These are phyloP conservation scores for Artemisia tridentata DNA, from an alignment of 129 eudicot genomes.

Conservation along the genomic window DNA sequence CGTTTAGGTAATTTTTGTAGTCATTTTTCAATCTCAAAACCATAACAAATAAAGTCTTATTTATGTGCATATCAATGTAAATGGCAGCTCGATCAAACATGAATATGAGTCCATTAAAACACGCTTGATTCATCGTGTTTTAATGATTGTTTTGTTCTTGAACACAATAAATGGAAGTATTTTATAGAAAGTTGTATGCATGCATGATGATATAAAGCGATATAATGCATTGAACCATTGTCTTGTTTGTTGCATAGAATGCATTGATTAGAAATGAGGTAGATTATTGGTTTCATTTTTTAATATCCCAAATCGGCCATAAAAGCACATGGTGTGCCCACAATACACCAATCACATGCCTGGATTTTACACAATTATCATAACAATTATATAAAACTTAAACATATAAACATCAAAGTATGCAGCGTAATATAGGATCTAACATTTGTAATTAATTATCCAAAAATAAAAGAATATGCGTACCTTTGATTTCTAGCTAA, in stretches of 20 bases:
- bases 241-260: constrained; percentile 28
- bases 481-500: too few species aligned
- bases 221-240: constrained; percentile 28
- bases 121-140: background rate
- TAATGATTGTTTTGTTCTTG: constrained; percentile 1
- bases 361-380: constrained; percentile 29
- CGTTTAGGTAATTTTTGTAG: too few species aligned
- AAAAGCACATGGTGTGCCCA: constrained; percentile 40
- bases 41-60: background rate
- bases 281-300: constrained; percentile 26
- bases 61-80: too few species aligned
- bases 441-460: too few species aligned
- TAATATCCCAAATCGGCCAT: constrained; percentile 23
- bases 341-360: constrained; percentile 33
- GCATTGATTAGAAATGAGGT: constrained; percentile 17
- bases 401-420: too few species aligned
- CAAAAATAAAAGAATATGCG: too few species aligned
- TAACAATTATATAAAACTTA: too few species aligned
- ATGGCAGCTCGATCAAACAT: too few species aligned
- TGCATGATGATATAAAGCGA: constrained; percentile 27
- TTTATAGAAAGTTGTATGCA: constrained; percentile 20
- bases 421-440: too few species aligned
- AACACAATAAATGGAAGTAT: background rate
- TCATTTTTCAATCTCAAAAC: too few species aligned
- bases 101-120: background rate